phyloP scores from a whole-genome alignment of 2,329 filamentous ascomycete genomes.

The Penicillium sumatraense region DNA sequence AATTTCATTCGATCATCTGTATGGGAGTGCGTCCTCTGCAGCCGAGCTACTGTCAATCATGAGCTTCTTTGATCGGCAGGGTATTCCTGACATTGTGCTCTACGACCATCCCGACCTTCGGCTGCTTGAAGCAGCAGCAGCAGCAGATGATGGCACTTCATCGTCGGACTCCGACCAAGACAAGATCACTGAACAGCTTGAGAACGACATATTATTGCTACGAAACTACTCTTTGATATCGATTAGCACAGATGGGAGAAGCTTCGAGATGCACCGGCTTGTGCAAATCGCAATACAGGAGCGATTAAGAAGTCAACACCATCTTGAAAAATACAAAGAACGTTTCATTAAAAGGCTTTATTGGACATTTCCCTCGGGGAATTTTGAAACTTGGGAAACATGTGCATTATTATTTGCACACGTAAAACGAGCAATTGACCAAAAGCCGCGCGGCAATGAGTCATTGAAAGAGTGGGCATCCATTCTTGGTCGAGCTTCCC shows the following conservation, averaged over 20 bases:
- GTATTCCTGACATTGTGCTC: conserved; percentile 30
- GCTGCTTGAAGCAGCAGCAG: background rate
- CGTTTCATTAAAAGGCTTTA: conserved; percentile 4
- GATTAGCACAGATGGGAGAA: background rate
- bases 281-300: conserved; percentile 15
- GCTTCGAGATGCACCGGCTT: conserved; percentile 14
- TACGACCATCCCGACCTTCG: too few species aligned
- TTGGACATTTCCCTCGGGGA: background rate
- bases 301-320: conserved; percentile 3
- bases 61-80: conserved; percentile 34
- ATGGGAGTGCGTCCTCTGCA: conserved; percentile 22
- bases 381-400: conserved; percentile 4
- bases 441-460: background rate
- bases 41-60: conserved; percentile 32
- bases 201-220: conserved; percentile 1
- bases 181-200: background rate
- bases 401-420: conserved; percentile 10
- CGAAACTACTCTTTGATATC: conserved; percentile 13
- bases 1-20: conserved; percentile 39
- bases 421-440: background rate
- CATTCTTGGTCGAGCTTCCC: background rate
- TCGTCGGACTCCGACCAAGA: background rate
- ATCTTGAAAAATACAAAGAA: conserved; percentile 2
- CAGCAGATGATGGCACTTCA: background rate
- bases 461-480: background rate